phyloP scores from a whole-genome alignment of 306 rosid genomes.

The Cotoneaster glaucophyllus region DNA sequence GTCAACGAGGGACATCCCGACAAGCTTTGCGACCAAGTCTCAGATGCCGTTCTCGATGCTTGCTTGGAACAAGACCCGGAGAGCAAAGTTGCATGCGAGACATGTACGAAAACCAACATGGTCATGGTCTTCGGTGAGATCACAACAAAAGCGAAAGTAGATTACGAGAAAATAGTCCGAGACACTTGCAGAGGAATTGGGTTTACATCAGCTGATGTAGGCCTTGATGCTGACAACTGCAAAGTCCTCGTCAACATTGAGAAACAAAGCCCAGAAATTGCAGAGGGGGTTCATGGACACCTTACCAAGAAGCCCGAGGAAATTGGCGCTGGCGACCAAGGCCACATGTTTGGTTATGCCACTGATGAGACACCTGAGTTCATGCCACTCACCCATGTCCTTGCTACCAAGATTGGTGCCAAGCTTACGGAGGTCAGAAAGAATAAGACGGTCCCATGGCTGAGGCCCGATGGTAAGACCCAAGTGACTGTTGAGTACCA shows the following conservation, averaged over 20 bases:
- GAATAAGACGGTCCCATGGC: constrained; percentile 65
- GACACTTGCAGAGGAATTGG: constrained; percentile 77
- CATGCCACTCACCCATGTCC: constrained; percentile 78
- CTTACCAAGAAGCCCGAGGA: constrained; percentile 71
- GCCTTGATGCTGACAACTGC: constrained; percentile 77
- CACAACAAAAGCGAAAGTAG: constrained; percentile 65
- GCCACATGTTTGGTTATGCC: constrained; percentile 86
- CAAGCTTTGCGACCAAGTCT: constrained; percentile 77
- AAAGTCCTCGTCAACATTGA: constrained; percentile 74
- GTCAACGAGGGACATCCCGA: constrained; percentile 83
- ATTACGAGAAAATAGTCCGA: constrained; percentile 74
- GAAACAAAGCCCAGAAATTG: constrained; percentile 78
- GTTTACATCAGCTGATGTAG: constrained; percentile 59
- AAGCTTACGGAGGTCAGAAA: constrained; percentile 73
- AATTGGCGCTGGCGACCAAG: constrained; percentile 82
- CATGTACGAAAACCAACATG: constrained; percentile 88
- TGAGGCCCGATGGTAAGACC: constrained; percentile 83
- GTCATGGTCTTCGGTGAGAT: constrained; percentile 89
- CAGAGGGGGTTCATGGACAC: constrained; percentile 78
- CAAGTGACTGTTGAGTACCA: constrained; percentile 77
- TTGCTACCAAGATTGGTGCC: constrained; percentile 77
- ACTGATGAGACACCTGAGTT: constrained; percentile 69
- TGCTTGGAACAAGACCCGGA: constrained; percentile 70
- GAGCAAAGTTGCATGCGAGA: constrained; percentile 80
- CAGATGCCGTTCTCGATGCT: constrained; percentile 73